A percentile compares a stretch with the other conserved stretches of the same genome.
phyloP scores from a whole-genome alignment of 2,329 filamentous ascomycete genomes.

The Colletotrichum sp. region DNA sequence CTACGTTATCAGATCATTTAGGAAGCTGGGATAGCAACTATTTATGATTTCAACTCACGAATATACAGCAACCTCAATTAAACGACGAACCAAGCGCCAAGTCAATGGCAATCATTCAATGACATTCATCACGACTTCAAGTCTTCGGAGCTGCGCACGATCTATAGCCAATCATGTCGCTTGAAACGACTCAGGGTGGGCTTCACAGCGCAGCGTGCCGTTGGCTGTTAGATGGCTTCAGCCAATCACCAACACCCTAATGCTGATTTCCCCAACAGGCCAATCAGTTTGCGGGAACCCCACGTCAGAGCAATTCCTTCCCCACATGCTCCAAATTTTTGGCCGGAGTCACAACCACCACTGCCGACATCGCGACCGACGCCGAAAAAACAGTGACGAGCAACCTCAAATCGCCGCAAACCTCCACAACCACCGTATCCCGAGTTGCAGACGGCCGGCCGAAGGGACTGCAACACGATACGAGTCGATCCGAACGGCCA shows the following conservation, averaged over 20 bases:
- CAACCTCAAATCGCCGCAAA: background rate
- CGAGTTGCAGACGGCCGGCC: background rate
- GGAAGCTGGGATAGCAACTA: background rate
- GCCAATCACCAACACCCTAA: background rate
- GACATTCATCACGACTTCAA: background rate
- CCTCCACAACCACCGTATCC: background rate
- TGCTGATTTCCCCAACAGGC: background rate
- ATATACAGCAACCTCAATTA: background rate
- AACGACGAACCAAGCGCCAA: accelerated
- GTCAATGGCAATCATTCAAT: background rate
- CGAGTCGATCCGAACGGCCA: background rate
- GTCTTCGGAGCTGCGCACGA: background rate
- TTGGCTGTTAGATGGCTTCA: background rate
- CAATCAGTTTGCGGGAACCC: conserved; percentile 2
- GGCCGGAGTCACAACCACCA: background rate
- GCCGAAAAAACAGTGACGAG: background rate
- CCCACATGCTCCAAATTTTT: conserved; percentile 15
- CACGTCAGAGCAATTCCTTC: background rate
- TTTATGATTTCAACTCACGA: accelerated
- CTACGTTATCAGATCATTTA: background rate
- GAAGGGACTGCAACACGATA: background rate
- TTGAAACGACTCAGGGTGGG: background rate
- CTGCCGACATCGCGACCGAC: conserved; percentile 9
- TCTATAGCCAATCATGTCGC: background rate
- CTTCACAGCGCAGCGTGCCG: background rate